Percentiles rank a stretch among this genome's conserved stretches.
These are phyloP conservation scores for Hypoxylon lienhwacheense DNA, from an alignment of 495 filamentous ascomycete genomes.

Conservation along the genomic window DNA sequence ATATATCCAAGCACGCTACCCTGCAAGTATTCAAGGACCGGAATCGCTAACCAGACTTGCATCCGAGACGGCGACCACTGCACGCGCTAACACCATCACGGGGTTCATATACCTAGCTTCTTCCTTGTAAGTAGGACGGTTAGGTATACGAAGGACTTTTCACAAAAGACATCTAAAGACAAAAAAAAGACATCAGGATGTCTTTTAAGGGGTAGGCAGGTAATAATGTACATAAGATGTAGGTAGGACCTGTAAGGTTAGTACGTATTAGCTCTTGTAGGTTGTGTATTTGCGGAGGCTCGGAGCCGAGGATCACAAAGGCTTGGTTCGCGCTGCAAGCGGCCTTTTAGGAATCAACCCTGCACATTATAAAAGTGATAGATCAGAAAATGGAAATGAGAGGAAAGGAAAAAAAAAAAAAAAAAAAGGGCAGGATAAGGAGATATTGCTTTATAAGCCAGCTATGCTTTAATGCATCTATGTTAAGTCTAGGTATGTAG, in stretches of 20 bases:
- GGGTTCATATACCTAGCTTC: conserved; percentile 1
- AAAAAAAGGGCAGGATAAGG: not conserved
- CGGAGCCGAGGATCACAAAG: conserved; percentile 28
- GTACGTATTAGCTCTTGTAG: too few relatives aligned
- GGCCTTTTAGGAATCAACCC: conserved; percentile 31
- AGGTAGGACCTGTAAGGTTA: too few relatives aligned
- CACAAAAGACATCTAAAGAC: too few relatives aligned
- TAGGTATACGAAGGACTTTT: conserved; percentile 9
- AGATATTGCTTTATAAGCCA: not conserved
- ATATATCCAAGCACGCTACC: not conserved
- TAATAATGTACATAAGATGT: too few relatives aligned
- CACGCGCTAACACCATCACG: not conserved
- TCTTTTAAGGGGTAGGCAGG: too few relatives aligned
- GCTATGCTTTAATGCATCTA: too few relatives aligned
- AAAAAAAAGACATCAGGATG: too few relatives aligned
- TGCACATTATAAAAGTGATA: conserved; percentile 23
- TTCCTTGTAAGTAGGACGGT: not conserved
- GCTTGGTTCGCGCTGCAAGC: conserved; percentile 30
- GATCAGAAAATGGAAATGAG: conserved; percentile 19
- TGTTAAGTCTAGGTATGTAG: too few relatives aligned
- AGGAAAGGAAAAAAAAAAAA: conserved; percentile 1
- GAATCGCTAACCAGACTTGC: not conserved
- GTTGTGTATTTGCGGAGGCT: conserved; percentile 17
- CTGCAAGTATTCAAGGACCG: too few relatives aligned
- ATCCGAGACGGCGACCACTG: not conserved